Conservation (phyloP, 495 filamentous ascomycete species). For the Penicillium macrosclerotiorum region DNA sequence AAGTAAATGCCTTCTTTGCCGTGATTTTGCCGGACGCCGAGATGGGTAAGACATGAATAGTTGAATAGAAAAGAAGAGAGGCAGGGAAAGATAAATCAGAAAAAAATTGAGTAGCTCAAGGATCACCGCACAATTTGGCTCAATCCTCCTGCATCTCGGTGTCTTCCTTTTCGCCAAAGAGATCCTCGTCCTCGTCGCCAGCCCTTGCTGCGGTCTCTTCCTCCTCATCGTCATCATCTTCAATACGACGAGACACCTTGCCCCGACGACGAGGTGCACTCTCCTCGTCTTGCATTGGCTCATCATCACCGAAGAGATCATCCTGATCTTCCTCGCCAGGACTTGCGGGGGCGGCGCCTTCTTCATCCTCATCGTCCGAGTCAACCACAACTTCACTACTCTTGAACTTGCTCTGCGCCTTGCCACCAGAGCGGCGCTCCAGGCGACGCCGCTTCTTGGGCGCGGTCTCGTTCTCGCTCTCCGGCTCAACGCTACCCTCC, state of each 20-base stretch:
- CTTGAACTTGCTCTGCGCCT: constrained; percentile 68
- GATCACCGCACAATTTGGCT: constrained; percentile 2
- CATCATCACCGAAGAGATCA: constrained; percentile 31
- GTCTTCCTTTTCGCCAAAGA: constrained; percentile 28
- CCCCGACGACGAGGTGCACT: constrained; percentile 36
- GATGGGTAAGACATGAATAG: too few species aligned
- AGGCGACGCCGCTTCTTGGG: constrained; percentile 53
- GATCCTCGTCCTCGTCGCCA: constrained; percentile 20
- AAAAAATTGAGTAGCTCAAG: neutral
- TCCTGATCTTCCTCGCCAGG: constrained; percentile 23
- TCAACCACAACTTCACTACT: constrained; percentile 77
- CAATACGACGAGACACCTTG: constrained; percentile 37
- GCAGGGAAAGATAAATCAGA: neutral
- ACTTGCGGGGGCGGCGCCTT: constrained; percentile 15
- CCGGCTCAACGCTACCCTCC: constrained; percentile 22
- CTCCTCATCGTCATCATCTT: constrained; percentile 47
- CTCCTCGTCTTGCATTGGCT: constrained; percentile 30
- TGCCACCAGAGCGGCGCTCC: constrained; percentile 55
- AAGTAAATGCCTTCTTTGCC: too few species aligned
- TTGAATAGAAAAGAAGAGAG: neutral
- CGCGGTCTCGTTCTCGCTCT: constrained; percentile 35
- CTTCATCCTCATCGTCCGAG: constrained; percentile 60
- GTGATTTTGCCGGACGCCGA: too few species aligned
- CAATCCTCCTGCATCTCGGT: constrained; percentile 29
- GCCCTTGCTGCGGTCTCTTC: constrained; percentile 19